A percentile compares a stretch with the other conserved stretches of the same genome.
These are phyloP conservation scores for Picea sitchensis DNA, from an alignment of 75 land plant species.

Conservation along the genomic window DNA sequence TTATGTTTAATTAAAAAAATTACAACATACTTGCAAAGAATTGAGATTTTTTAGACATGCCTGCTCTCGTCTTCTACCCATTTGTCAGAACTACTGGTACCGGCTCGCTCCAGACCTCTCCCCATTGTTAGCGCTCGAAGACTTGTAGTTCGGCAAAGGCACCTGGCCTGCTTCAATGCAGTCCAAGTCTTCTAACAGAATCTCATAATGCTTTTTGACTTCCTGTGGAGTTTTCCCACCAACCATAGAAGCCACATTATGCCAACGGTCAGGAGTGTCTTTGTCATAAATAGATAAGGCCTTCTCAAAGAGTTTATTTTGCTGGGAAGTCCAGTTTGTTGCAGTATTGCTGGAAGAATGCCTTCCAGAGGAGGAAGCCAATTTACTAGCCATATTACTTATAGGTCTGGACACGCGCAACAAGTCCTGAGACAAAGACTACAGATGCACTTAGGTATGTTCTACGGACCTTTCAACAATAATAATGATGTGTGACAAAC, in stretches of 20 bases:
- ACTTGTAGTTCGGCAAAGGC: conserved; percentile 34
- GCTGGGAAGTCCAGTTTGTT: conserved; percentile 41
- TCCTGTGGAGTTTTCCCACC: conserved; percentile 49
- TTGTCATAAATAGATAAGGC: conserved; percentile 44
- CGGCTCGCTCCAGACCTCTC: neutral
- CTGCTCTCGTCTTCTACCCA: neutral
- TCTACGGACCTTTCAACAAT: too few species aligned
- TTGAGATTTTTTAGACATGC: neutral
- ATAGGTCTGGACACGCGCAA: too few species aligned
- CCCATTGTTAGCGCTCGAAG: neutral
- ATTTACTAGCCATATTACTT: too few species aligned
- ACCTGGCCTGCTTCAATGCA: conserved; percentile 50
- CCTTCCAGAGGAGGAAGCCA: too few species aligned
- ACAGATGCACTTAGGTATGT: too few species aligned
- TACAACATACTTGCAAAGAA: neutral
- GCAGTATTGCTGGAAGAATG: too few species aligned
- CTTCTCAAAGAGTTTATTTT: conserved; percentile 54
- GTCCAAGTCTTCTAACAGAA: conserved; percentile 39
- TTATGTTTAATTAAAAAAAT: neutral
- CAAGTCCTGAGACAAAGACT: too few species aligned
- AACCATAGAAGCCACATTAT: conserved; percentile 49
- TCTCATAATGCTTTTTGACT: conserved; percentile 55
- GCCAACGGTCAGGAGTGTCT: conserved; percentile 55
- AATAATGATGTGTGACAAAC: too few species aligned
- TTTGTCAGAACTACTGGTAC: neutral